phyloP scores from a whole-genome alignment of 371 early-diverging fungal genomes.

The Mortierella sp. region DNA sequence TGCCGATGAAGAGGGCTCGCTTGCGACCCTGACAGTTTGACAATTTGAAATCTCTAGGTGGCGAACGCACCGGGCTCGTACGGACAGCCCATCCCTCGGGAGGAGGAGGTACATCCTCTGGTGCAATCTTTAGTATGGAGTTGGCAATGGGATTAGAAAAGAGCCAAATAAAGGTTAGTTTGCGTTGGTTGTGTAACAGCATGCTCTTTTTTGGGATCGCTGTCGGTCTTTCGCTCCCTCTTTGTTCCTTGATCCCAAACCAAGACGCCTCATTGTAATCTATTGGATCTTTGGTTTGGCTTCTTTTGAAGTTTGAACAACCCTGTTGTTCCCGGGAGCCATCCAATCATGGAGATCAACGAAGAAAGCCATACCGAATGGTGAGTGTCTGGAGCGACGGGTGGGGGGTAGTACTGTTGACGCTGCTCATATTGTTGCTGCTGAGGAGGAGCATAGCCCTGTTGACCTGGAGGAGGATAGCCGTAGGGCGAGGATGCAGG shows the following conservation, averaged over 20 bases:
- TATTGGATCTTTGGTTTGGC: background rate
- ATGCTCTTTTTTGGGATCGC: background rate
- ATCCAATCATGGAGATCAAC: conserved; percentile 21
- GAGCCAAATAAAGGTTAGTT: background rate
- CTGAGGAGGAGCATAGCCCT: conserved; percentile 20
- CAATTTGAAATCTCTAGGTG: conserved; percentile 64
- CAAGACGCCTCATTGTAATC: background rate
- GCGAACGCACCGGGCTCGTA: conserved; percentile 13
- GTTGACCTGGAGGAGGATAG: conserved; percentile 18
- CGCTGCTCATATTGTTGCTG: conserved; percentile 27
- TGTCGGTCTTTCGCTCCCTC: conserved; percentile 9
- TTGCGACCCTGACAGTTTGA: conserved; percentile 86
- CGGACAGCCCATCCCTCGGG: conserved; percentile 53
- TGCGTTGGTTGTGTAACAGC: background rate
- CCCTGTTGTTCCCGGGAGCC: background rate
- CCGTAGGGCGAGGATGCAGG: conserved; percentile 15
- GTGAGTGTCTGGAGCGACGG: conserved; percentile 14
- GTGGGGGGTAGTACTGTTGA: conserved; percentile 11
- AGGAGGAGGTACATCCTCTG: conserved; percentile 39
- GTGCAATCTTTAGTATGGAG: conserved; percentile 17
- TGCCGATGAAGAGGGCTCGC: conserved; percentile 92
- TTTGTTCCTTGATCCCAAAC: conserved; percentile 1
- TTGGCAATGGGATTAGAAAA: too few species aligned
- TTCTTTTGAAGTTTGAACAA: background rate
- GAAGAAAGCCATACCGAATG: conserved; percentile 18